A percentile compares a stretch with the other conserved stretches of the same genome.
Evolutionary conservation across 257 asterid genomes (phyloP).

Genomic region (Plantago elongata): DNA sequence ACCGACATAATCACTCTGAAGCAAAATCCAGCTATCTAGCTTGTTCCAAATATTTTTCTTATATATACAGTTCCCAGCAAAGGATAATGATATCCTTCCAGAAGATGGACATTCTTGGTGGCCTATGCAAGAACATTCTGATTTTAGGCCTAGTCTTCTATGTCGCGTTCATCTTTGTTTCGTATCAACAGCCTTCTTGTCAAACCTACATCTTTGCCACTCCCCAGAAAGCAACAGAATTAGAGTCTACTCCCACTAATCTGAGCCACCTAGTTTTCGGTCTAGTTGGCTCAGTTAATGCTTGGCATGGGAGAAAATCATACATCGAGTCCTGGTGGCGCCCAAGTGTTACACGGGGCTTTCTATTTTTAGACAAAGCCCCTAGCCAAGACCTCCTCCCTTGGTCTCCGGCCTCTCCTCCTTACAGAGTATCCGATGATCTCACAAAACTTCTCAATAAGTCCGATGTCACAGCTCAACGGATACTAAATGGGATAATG

Average conservation of each 20-base stretch:
- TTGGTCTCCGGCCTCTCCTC: slow-evolving; percentile 55
- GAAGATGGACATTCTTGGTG: slow-evolving; percentile 6
- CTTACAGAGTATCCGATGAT: slow-evolving; percentile 41
- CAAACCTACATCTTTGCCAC: slow-evolving; percentile 13
- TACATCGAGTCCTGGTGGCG: slow-evolving; percentile 78
- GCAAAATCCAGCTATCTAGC: too few relatives aligned
- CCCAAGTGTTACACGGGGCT: slow-evolving; percentile 43
- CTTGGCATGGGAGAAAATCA: slow-evolving; percentile 38
- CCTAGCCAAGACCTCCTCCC: slow-evolving; percentile 43
- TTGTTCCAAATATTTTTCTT: too few relatives aligned
- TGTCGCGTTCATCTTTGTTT: slow-evolving; percentile 16
- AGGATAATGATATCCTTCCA: slow-evolving; percentile 1
- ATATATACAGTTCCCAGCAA: too few relatives aligned
- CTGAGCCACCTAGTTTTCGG: slow-evolving; percentile 54
- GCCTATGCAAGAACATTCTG: slow-evolving; percentile 28
- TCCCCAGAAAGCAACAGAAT: neutral
- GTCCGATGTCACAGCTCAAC: slow-evolving; percentile 15
- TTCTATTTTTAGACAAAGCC: slow-evolving; percentile 37
- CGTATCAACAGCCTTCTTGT: slow-evolving; percentile 24
- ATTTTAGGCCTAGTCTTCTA: slow-evolving; percentile 26
- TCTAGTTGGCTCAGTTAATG: slow-evolving; percentile 46
- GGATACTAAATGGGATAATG: slow-evolving; percentile 56
- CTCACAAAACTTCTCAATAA: slow-evolving; percentile 22
- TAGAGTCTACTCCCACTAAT: slow-evolving; percentile 21
- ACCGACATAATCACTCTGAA: too few relatives aligned